A percentile compares a stretch with the other conserved stretches of the same genome.
Conservation (phyloP, 129 eudicot genomes). For the Chrysanthemum seticuspe region DNA sequence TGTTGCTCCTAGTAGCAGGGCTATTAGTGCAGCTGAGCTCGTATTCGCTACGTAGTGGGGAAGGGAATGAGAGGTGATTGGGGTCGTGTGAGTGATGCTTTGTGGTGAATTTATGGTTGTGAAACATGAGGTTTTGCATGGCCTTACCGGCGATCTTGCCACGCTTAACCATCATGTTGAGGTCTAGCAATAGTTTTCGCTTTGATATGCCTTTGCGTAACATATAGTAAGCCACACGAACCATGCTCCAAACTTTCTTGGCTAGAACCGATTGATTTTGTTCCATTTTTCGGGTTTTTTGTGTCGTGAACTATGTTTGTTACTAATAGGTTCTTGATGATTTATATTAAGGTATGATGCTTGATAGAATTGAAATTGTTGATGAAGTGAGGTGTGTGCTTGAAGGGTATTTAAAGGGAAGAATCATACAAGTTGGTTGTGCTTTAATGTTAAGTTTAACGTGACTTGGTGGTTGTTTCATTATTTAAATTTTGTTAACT, state of each 20-base stretch:
- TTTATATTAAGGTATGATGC: too few relatives aligned
- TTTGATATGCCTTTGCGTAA: constrained; percentile 54
- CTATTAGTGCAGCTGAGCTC: constrained; percentile 46
- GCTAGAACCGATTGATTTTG: constrained; percentile 46
- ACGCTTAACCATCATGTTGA: constrained; percentile 62
- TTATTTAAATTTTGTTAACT: neutral
- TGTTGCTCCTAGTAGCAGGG: constrained; percentile 18
- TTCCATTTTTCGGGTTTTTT: constrained; percentile 40
- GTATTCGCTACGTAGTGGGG: constrained; percentile 17
- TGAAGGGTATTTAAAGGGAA: constrained; percentile 22
- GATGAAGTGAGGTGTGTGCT: neutral
- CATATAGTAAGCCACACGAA: constrained; percentile 50
- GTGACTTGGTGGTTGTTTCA: constrained; percentile 12
- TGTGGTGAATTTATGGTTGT: constrained; percentile 44
- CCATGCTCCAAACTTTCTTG: constrained; percentile 47
- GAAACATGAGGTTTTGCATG: constrained; percentile 53
- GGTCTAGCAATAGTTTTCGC: constrained; percentile 45
- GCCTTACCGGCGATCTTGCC: constrained; percentile 60
- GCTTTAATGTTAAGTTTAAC: constrained; percentile 30
- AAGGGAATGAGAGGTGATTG: constrained; percentile 6
- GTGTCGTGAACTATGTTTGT: too few relatives aligned
- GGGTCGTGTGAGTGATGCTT: constrained; percentile 20
- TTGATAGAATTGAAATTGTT: neutral
- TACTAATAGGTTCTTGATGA: too few relatives aligned
- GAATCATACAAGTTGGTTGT: neutral